These are phyloP conservation scores for Tetramitus jugosus DNA, from an alignment of 208 protist species.

Conservation along the genomic window DNA sequence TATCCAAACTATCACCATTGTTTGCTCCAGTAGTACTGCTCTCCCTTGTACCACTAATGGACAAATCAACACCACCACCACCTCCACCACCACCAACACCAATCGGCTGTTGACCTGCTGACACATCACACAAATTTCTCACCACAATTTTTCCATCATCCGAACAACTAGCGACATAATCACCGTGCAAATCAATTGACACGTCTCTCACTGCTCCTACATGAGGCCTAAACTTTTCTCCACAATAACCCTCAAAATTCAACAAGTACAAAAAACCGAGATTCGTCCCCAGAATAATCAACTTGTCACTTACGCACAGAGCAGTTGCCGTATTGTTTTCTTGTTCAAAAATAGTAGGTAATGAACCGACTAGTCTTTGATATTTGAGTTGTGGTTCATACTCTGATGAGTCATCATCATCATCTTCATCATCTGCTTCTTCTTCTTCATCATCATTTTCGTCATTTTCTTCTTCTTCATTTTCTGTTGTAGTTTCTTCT, in stretches of 20 bases:
- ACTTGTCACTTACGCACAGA: no score
- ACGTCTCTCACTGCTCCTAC: slow-evolving; percentile 48
- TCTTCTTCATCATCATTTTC: no score
- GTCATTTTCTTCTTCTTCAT: no score
- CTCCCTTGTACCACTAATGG: neutral
- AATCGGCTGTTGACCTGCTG: neutral
- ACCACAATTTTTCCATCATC: slow-evolving; percentile 51
- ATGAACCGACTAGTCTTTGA: no score
- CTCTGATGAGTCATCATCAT: no score
- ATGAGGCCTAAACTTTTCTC: slow-evolving; percentile 47
- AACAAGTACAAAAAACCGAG: slow-evolving; percentile 51
- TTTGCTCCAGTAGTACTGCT: neutral
- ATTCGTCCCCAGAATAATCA: slow-evolving; percentile 53
- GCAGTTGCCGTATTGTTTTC: no score
- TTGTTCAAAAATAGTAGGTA: no score
- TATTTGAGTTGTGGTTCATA: no score
- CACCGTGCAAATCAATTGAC: slow-evolving; percentile 52
- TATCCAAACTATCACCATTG: slow-evolving; percentile 28
- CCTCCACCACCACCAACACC: no score
- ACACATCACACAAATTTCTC: slow-evolving; percentile 23
- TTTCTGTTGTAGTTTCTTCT: no score
- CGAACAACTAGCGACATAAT: slow-evolving; percentile 61
- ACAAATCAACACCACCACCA: no score
- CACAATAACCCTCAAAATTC: slow-evolving; percentile 55
- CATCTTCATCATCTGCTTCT: no score